Evolutionary conservation across 306 rosid genomes (phyloP).

Genomic region (Castanea sativa): DNA sequence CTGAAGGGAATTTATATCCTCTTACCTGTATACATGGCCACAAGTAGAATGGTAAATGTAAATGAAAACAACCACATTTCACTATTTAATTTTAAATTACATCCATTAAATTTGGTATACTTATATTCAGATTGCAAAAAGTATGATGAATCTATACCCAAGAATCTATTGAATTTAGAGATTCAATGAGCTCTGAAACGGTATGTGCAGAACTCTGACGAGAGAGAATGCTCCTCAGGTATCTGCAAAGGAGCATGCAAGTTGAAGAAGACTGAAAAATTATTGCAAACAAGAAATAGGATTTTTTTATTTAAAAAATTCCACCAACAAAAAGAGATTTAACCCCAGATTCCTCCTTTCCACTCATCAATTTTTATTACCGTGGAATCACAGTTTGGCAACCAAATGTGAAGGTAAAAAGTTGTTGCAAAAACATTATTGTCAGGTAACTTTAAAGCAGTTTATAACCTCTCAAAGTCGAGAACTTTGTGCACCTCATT

Average conservation of each 20-base stretch:
- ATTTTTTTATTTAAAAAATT: background rate
- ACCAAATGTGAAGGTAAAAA: background rate
- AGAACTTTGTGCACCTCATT: constrained; percentile 56
- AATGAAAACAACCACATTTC: constrained; percentile 16
- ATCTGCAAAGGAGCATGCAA: constrained; percentile 45
- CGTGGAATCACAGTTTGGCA: background rate
- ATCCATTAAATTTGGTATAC: background rate
- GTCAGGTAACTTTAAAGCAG: constrained; percentile 5
- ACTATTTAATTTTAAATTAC: background rate
- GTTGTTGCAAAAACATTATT: background rate
- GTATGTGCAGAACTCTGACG: constrained; percentile 52
- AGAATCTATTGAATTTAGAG: constrained; percentile 57
- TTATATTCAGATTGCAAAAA: background rate
- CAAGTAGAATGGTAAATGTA: constrained; percentile 28
- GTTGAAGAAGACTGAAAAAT: constrained; percentile 23
- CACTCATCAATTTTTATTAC: background rate
- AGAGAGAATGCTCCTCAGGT: constrained; percentile 52
- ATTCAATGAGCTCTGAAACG: constrained; percentile 59
- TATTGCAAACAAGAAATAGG: background rate
- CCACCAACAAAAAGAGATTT: background rate
- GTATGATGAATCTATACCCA: constrained; percentile 53
- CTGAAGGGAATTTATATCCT: constrained; percentile 65
- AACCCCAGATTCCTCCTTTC: background rate
- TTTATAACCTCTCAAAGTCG: constrained; percentile 67
- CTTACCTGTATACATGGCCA: constrained; percentile 46